Evolutionary conservation across 768 basidiomycete genomes (phyloP), one percentile per base, ranked within the genome.

Genomic region (Boletus insuetus): DNA sequence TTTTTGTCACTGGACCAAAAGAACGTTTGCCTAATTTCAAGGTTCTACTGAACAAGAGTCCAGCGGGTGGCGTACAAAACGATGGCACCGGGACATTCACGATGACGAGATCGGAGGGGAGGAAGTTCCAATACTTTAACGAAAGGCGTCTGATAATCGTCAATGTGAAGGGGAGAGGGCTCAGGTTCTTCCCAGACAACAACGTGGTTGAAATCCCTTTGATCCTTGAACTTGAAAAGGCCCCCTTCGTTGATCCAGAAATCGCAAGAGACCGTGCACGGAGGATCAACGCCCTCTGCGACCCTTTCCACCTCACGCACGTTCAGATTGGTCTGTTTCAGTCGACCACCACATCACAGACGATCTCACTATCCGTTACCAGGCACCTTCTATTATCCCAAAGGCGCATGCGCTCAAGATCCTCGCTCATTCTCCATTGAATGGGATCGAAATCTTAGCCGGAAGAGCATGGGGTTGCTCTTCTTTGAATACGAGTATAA

Each of bases 401-500:
- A 19, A n/a, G 45, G 32, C 39, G 62, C 68, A 24, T 26, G 58
- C 9, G 71, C 64, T 9, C 69, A 69, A 42, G 61, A 62, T 17
- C 68, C 76, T 17, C 80, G 83, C 10, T 73, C 76, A 3, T 92
- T 87, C 66, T 91, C 88, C 0, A 72, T 84, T 5, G 91, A 92
- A 69, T 89, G 83, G 79, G 81, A 87, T 51, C 70, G 76, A 39
- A 73, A 81, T 38, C 84, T 81, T 55, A 66, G 71, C 39, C 56
- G 62, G 8, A 58, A 75, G 42, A 77, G 81, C 35, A 75, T 77
- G 32, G 86, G 79, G 0, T 77, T 80, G 66, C 66, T 91, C 19
- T 68, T 74, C 32, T 82, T 91, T 32, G 81, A 86, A 50, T 90
- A 89, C 60, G 83, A 84, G 29, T 80, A 87, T 61, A 89, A 85